Conservation (phyloP, 2,329 filamentous ascomycete species). For the Plenodomus tracheiphilus region DNA sequence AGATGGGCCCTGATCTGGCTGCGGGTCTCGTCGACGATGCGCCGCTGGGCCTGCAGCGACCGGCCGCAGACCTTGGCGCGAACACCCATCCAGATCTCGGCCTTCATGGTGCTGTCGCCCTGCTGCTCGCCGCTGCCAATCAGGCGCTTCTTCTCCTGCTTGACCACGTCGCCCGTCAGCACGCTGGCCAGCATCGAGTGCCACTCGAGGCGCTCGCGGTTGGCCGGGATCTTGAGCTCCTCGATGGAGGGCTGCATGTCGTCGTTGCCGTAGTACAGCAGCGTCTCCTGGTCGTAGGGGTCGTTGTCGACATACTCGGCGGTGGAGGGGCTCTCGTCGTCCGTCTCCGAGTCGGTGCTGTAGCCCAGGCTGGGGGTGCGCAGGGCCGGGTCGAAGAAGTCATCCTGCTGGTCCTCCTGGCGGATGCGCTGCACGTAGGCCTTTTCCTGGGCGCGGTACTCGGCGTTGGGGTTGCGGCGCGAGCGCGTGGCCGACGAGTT, state of each 20-base stretch:
- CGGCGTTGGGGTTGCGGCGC: constrained; percentile 68
- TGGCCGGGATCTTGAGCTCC: constrained; percentile 84
- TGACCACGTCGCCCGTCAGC: constrained; percentile 92
- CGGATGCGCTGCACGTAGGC: constrained; percentile 92
- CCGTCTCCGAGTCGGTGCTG: constrained; percentile 76
- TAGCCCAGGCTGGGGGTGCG: constrained; percentile 71
- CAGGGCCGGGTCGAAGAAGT: constrained; percentile 71
- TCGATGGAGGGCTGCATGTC: constrained; percentile 86
- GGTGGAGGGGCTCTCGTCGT: constrained; percentile 86
- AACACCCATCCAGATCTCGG: constrained; percentile 85
- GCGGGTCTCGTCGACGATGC: constrained; percentile 85
- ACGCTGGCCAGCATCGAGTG: constrained; percentile 97
- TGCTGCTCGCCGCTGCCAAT: constrained; percentile 80
- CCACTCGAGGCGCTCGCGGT: constrained; percentile 92
- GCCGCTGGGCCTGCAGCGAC: constrained; percentile 79
- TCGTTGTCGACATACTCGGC: constrained; percentile 82
- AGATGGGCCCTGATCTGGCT: constrained; percentile 72
- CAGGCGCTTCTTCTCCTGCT: constrained; percentile 94
- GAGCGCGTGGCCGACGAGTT: constrained; percentile 60
- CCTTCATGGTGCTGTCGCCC: constrained; percentile 67
- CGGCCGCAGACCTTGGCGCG: constrained; percentile 82
- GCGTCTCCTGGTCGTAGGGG: constrained; percentile 85
- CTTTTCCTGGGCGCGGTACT: constrained; percentile 84
- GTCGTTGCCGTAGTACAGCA: constrained; percentile 90
- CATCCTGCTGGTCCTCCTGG: constrained; percentile 69